phyloP scores from a whole-genome alignment of 306 rosid species.

The Cucumis sativus region Cucumber_9930_V3 NC_026660.2:21899501-21900000 shows the following conservation, averaged over 20 bases:
- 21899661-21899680: not conserved
- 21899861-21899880: not conserved
- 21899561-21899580: not conserved
- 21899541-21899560: not conserved
- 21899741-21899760: too few species aligned
- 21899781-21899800: too few species aligned
- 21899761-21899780: too few species aligned
- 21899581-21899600: not conserved
- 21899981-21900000: not conserved
- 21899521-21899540: not conserved
- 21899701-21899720: not conserved
- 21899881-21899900: not conserved
- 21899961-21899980: not conserved
- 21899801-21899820: too few species aligned
- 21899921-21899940: not conserved
- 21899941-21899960: not conserved
- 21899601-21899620: not conserved
- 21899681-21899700: not conserved
- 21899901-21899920: not conserved
- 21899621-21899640: not conserved
- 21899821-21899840: too few species aligned
- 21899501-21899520: not conserved
- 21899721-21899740: too few species aligned
- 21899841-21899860: too few species aligned
- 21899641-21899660: not conserved